Evolutionary conservation across 2,329 filamentous ascomycete species (phyloP).

Genomic region (Neoarthrinium moseri): DNA sequence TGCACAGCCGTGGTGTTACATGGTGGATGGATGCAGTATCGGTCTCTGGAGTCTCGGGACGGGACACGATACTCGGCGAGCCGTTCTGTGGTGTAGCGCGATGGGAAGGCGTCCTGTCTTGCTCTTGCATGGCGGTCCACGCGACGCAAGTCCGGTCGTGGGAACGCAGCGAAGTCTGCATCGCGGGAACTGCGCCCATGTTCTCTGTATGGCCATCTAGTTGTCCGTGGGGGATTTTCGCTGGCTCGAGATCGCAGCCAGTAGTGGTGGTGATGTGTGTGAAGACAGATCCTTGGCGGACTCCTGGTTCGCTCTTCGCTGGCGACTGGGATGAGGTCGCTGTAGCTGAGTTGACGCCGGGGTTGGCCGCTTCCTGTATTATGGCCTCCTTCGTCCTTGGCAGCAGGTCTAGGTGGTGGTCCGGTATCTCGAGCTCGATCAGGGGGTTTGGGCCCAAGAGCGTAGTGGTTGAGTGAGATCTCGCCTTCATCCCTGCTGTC

Average conservation of each 20-base stretch:
- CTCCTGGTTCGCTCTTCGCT: constrained; percentile 27
- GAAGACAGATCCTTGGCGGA: constrained; percentile 42
- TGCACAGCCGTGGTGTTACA: constrained; percentile 10
- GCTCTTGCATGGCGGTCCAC: constrained; percentile 8
- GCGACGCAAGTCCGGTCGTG: constrained; percentile 11
- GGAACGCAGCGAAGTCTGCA: constrained; percentile 7
- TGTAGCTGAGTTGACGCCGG: constrained; percentile 27
- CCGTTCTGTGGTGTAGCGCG: constrained; percentile 21
- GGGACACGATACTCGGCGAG: constrained; percentile 23
- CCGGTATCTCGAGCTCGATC: constrained; percentile 24
- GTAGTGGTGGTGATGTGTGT: constrained; percentile 63
- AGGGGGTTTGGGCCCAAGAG: constrained; percentile 15
- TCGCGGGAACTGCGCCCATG: constrained; percentile 10
- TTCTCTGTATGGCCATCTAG: neutral
- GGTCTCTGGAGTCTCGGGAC: constrained; percentile 21
- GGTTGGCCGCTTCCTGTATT: constrained; percentile 7
- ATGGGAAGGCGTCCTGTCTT: constrained; percentile 20
- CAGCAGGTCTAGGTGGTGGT: constrained; percentile 22
- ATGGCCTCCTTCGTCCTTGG: constrained; percentile 13
- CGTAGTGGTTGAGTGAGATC: neutral
- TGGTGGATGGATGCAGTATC: constrained; percentile 21
- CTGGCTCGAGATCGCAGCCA: constrained; percentile 42
- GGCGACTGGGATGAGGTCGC: constrained; percentile 36
- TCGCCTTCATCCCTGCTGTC: constrained; percentile 15
- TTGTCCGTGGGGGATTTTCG: constrained; percentile 4